phyloP scores from a whole-genome alignment of 2,329 filamentous ascomycete genomes.

The Epichloe hybrida region DNA sequence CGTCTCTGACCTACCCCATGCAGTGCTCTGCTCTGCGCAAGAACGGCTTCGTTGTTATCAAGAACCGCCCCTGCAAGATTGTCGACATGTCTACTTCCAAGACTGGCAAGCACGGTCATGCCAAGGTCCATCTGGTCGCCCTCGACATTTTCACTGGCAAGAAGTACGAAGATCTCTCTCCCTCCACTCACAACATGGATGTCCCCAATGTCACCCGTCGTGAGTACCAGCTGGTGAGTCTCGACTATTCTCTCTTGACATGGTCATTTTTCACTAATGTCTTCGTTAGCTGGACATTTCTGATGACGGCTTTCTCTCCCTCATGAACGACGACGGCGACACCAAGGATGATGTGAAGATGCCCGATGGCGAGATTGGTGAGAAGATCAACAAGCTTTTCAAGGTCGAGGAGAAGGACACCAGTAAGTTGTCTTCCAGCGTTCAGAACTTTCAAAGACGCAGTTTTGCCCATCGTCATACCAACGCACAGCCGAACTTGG shows the following conservation, averaged over 20 bases:
- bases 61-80: constrained; percentile 99
- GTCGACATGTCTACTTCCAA: constrained; percentile 99
- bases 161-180: constrained; percentile 98
- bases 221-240: constrained; percentile 85
- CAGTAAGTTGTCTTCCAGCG: constrained; percentile 49
- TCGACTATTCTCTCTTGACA: neutral
- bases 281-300: constrained; percentile 68
- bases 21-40: constrained; percentile 99
- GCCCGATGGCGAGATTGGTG: constrained; percentile 77
- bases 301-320: constrained; percentile 87
- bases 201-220: constrained; percentile 84
- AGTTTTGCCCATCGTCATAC: neutral
- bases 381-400: constrained; percentile 76
- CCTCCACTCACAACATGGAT: constrained; percentile 93
- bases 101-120: constrained; percentile 99
- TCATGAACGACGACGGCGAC: constrained; percentile 76
- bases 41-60: constrained; percentile 98
- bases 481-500: neutral
- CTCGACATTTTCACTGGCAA: constrained; percentile 99
- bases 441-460: neutral
- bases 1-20: constrained; percentile 89
- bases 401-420: constrained; percentile 76
- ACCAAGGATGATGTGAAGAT: constrained; percentile 93
- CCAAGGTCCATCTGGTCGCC: constrained; percentile 97
- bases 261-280: neutral